Evolutionary conservation across 768 basidiomycete genomes (phyloP).

Genomic region (Thelephora ganbajun): DNA sequence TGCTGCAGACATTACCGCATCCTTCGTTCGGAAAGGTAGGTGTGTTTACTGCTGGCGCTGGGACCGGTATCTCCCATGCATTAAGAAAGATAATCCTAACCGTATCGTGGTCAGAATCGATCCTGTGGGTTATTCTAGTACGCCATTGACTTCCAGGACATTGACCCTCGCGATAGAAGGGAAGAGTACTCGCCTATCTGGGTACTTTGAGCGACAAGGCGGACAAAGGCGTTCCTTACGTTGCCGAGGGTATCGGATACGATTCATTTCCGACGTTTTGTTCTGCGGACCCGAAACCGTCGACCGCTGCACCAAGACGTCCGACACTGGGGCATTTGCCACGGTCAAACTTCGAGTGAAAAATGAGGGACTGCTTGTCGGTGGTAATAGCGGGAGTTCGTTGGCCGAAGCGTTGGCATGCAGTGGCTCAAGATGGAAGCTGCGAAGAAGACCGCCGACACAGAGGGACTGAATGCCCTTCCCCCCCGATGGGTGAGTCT

Average conservation of each 20-base stretch:
- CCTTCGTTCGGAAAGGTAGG: slow-evolving; percentile 70
- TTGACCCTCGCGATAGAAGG: slow-evolving; percentile 36
- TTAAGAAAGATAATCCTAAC: slow-evolving; percentile 67
- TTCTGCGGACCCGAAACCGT: slow-evolving; percentile 45
- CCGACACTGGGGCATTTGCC: slow-evolving; percentile 68
- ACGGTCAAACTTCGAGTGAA: slow-evolving; percentile 68
- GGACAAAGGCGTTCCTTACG: slow-evolving; percentile 38
- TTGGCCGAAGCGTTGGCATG: slow-evolving; percentile 64
- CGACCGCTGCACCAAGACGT: slow-evolving; percentile 77
- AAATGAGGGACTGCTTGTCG: slow-evolving; percentile 79
- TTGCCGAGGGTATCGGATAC: slow-evolving; percentile 95
- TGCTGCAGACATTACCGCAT: slow-evolving; percentile 38
- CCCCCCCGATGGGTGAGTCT: slow-evolving; percentile 75
- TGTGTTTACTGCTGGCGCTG: slow-evolving; percentile 73
- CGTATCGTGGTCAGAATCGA: slow-evolving; percentile 79
- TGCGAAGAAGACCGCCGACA: slow-evolving; percentile 48
- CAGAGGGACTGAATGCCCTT: slow-evolving; percentile 70
- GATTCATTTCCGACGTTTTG: slow-evolving; percentile 82
- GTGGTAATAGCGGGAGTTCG: slow-evolving; percentile 86
- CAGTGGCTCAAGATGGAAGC: slow-evolving; percentile 61
- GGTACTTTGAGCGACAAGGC: slow-evolving; percentile 37
- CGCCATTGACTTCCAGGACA: neutral
- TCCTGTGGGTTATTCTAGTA: slow-evolving; percentile 44
- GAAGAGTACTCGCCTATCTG: slow-evolving; percentile 76
- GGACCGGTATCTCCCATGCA: slow-evolving; percentile 76